Evolutionary conservation across 371 early-diverging fungal species (phyloP), one percentile per base, ranked within the genome.

Genomic region (Rhizopus arrhizus): DNA sequence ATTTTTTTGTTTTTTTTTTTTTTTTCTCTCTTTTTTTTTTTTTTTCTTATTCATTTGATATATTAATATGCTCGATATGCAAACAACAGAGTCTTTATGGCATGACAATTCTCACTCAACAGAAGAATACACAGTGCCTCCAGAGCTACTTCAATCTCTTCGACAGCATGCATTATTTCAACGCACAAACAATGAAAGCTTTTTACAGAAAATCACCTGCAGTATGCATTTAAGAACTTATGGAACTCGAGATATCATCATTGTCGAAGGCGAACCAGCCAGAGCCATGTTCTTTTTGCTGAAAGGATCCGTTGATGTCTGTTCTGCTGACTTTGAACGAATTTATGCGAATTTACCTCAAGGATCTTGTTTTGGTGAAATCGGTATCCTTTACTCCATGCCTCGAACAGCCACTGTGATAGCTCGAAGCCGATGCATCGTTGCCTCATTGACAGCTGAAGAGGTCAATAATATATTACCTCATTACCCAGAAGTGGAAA

Each of bases 211-310:
- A 40, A 34, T 83, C 0, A 70, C 79, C 10, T 64, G 71, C 28
- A 62, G 66, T 36, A 77, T 87, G 75, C 81, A 77, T 43, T 46
- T 83, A 15, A 79, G 90, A 9, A 71, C 74, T 1, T 85, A 78
- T 49, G 31, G 56, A 2, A 73, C 84, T 2, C 87, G 89, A 5
- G 89, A 87, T 59, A 59, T 80, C 22, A 85, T 94, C 42, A 84
- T 91, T 29, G 72, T 73, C 3, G 86, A 91, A 63, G 93, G 91
- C 2, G 94, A 91, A 49, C 76, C 74, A 31, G 89, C 91, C 16
- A 85, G 82, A 55, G 90, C 92, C 53, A 90, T 96, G 89, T 95
- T 94, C 63, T 90, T 95, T 51, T 68, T 96, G 40, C 75, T 94
- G 9, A 72, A 85, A 13, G 96, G 96, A 1, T 68, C 82, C 3